These are phyloP conservation scores for Parathielavia appendiculata DNA, from an alignment of 495 filamentous ascomycete genomes.

Conservation along the genomic window DNA sequence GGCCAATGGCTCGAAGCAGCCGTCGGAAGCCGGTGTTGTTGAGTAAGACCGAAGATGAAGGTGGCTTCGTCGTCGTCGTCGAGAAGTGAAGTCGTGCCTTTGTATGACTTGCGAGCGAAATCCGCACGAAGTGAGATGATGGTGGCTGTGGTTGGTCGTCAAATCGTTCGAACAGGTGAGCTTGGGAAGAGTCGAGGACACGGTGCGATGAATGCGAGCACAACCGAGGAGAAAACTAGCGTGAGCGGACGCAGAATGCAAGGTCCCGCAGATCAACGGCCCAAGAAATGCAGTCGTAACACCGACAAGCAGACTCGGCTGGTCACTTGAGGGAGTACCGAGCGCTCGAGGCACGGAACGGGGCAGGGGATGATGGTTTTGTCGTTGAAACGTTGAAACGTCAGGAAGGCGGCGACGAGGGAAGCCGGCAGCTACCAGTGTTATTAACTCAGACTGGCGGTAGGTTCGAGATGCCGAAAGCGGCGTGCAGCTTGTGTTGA, in stretches of 20 bases:
- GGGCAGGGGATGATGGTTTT: neutral
- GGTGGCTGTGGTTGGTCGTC: neutral
- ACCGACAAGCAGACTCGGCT: neutral
- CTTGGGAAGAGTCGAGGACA: neutral
- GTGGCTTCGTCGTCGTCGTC: neutral
- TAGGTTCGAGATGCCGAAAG: neutral
- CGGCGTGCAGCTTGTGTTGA: neutral
- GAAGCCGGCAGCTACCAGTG: neutral
- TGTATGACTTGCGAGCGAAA: neutral
- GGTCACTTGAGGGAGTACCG: neutral
- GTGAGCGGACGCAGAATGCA: slow-evolving; percentile 6
- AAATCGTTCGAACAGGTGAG: neutral
- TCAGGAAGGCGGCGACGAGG: neutral
- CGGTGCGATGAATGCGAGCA: slow-evolving; percentile 4
- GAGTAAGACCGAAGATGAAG: neutral
- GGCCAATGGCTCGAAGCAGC: neutral
- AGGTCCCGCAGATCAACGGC: slow-evolving; percentile 3
- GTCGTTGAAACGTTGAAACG: neutral
- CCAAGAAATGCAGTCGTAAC: slow-evolving; percentile 8
- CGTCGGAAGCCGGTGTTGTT: neutral
- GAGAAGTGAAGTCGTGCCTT: neutral
- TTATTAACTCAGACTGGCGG: neutral
- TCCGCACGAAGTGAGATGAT: neutral
- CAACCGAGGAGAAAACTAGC: neutral
- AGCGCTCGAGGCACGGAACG: neutral